Conservation (phyloP, 2,329 filamentous ascomycete genomes). For the Beauveria pseudobassiana region DNA sequence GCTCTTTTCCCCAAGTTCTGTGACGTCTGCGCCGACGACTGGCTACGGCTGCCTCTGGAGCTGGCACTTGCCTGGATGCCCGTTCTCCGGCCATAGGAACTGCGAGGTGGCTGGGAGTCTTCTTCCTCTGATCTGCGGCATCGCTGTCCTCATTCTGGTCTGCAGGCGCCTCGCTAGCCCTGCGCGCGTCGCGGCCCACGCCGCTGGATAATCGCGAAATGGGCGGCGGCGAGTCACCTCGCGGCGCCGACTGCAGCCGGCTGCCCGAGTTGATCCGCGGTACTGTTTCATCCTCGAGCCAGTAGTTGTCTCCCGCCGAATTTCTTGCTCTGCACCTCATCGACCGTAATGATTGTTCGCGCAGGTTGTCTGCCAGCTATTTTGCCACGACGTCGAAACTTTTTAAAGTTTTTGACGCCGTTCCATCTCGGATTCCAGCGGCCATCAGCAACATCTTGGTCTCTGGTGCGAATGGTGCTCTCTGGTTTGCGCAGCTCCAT, state of each 20-base stretch:
- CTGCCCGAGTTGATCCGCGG: constrained; percentile 16
- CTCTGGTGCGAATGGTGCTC: constrained; percentile 25
- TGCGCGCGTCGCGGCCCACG: not conserved
- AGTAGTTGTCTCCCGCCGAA: constrained; percentile 70
- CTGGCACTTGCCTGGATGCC: not conserved
- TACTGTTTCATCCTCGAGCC: constrained; percentile 48
- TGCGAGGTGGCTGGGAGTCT: constrained; percentile 10
- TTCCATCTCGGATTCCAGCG: constrained; percentile 90
- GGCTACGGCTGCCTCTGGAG: constrained; percentile 5
- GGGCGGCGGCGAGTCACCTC: constrained; percentile 1
- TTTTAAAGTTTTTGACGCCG: constrained; percentile 92
- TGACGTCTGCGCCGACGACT: constrained; percentile 15
- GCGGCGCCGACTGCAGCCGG: not conserved
- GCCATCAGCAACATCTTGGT: constrained; percentile 44
- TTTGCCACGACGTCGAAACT: constrained; percentile 60
- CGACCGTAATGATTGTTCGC: constrained; percentile 60
- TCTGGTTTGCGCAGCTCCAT: constrained; percentile 52
- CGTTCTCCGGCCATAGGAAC: not conserved
- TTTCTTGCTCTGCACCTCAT: constrained; percentile 63
- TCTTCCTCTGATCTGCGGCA: constrained; percentile 16
- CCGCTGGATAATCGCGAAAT: constrained; percentile 3
- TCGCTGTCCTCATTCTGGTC: constrained; percentile 16
- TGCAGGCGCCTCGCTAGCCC: not conserved
- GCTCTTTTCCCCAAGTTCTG: constrained; percentile 27
- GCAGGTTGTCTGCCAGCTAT: constrained; percentile 32